Evolutionary conservation across 495 filamentous ascomycete species (phyloP).

Genomic region (Hyaloscypha variabilis): DNA sequence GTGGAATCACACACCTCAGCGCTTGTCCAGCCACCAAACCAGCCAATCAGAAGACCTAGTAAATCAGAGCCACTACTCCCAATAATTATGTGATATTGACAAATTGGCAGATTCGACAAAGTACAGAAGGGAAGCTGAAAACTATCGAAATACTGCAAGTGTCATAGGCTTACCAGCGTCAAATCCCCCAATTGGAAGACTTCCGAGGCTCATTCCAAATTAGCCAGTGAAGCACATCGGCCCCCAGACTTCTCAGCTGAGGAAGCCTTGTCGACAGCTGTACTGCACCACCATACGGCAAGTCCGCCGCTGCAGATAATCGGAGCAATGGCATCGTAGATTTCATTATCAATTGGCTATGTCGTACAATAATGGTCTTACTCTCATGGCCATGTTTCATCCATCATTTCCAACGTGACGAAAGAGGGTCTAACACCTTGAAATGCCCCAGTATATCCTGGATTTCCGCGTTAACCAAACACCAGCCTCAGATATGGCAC

Average conservation of each 20-base stretch:
- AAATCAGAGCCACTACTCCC: not conserved
- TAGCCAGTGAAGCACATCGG: not conserved
- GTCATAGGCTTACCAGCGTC: not conserved
- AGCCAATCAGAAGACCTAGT: no score
- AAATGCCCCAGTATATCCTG: slow-evolving; percentile 22
- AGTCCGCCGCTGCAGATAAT: not conserved
- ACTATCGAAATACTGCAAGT: not conserved
- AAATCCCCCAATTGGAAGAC: not conserved
- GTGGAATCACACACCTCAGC: not conserved
- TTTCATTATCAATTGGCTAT: slow-evolving; percentile 13
- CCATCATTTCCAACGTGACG: slow-evolving; percentile 14
- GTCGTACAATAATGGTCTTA: slow-evolving; percentile 16
- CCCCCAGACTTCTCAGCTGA: not conserved
- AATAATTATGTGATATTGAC: not conserved
- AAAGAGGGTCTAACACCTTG: slow-evolving; percentile 15
- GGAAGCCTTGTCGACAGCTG: not conserved
- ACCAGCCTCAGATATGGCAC: slow-evolving; percentile 6
- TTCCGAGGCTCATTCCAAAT: not conserved
- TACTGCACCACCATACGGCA: not conserved
- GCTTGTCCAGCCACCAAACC: no score
- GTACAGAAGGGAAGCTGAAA: not conserved
- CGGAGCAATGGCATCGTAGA: not conserved
- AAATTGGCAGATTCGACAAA: not conserved
- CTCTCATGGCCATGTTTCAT: slow-evolving; percentile 7
- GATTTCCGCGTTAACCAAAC: not conserved